Evolutionary conservation across 2,329 filamentous ascomycete species (phyloP), one percentile per base, ranked within the genome.

Genomic region (Purpureocillium takamizusanense): DNA sequence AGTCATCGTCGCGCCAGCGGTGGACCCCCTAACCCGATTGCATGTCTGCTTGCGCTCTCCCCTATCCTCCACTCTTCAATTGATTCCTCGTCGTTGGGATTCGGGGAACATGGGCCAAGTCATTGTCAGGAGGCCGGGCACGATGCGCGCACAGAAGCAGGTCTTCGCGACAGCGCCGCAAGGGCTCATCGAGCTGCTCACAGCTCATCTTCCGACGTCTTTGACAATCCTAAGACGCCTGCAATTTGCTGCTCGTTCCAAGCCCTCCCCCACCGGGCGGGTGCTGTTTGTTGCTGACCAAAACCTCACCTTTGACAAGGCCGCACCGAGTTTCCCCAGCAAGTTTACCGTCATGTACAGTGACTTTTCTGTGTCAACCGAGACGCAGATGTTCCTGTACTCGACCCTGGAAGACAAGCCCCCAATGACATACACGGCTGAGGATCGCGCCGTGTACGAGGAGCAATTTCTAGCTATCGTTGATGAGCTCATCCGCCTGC

Each of bases 331-430:
- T n/a, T n/a, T n/a, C 1, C 38, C 48, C 1, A 23, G 33, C 7
- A 38, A 15, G 11, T 78, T 83, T 51, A 67, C 70, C 1, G 72
- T 71, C 1, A 75, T 73, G 1, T 83, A 78, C 50, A 52, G 81
- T 6, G 81, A 86, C 54, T 65, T 79, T 15, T 70, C 70, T 4
- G 66, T 66, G 38, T 66, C 69, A 0, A 76, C 75, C 0, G 79
- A 83, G 51, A 84, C 81, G 0, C 72, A 83, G 44, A 61, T 77
- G 23, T 83, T 75, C 72, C 50, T 84, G 2, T 84, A 79, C 54
- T 68, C 65, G 1, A 70, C 69, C 0, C 50, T 74, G 3, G 71
- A 78, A 42, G 56, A 61, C 40, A 38, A 43, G 1, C 30, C 33
- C 7, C 31, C 34, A 31, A 45, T 12, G 27, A 39, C 18, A 17